phyloP scores from a whole-genome alignment of 1,284 basidiomycete genomes.

The Coriolopsis trogii region DNA sequence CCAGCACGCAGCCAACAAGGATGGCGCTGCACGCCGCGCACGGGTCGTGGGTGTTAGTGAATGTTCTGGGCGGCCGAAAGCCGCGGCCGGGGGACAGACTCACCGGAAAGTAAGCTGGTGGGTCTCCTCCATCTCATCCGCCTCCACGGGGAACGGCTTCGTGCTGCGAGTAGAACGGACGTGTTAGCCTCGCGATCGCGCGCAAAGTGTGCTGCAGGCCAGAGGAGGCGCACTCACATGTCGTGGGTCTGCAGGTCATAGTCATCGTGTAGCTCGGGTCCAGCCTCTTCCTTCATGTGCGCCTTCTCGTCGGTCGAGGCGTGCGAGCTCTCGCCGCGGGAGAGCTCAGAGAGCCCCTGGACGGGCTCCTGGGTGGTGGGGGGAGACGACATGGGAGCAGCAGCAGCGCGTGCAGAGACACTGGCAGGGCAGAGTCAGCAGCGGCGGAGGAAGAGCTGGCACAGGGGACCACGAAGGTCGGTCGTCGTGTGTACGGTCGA shows the following conservation, averaged over 20 bases:
- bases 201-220: neutral
- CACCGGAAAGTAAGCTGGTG: slow-evolving; percentile 56
- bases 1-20: slow-evolving; percentile 59
- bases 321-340: slow-evolving; percentile 12
- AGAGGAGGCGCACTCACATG: too few relatives aligned
- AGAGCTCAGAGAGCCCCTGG: slow-evolving; percentile 15
- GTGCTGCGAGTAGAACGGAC: slow-evolving; percentile 10
- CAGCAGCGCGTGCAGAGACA: slow-evolving; percentile 15
- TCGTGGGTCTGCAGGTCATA: slow-evolving; percentile 11
- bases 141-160: slow-evolving; percentile 54
- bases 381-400: slow-evolving; percentile 18
- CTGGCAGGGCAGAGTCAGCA: slow-evolving; percentile 10
- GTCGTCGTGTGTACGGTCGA: neutral
- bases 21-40: slow-evolving; percentile 44
- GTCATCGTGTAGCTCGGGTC: slow-evolving; percentile 2
- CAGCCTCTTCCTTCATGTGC: neutral
- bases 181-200: neutral
- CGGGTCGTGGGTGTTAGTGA: too few relatives aligned
- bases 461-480: slow-evolving; percentile 1
- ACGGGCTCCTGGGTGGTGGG: slow-evolving; percentile 7
- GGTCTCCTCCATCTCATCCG: slow-evolving; percentile 51
- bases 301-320: slow-evolving; percentile 16
- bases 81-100: slow-evolving; percentile 1
- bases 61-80: neutral
- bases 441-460: slow-evolving; percentile 15